Percentiles rank a stretch among this genome's conserved stretches.
Evolutionary conservation across 148 eudicot genomes (phyloP).

Genomic region (Amaranthus palmeri): DNA sequence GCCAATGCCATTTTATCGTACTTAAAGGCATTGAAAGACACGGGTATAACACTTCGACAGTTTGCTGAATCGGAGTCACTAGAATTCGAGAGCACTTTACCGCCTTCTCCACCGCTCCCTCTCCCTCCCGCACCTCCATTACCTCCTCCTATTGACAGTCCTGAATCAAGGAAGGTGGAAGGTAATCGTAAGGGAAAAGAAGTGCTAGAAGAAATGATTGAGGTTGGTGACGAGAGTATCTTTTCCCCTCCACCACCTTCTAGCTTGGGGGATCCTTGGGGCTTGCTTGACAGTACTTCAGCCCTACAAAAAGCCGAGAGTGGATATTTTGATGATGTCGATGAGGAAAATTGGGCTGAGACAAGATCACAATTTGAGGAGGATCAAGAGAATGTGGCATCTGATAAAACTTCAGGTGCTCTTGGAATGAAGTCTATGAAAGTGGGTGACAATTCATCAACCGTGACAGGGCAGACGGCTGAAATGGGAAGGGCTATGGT

Average conservation of each 20-base stretch:
- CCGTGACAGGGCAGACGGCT: slow-evolving; percentile 40
- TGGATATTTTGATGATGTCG: slow-evolving; percentile 34
- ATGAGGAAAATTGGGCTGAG: slow-evolving; percentile 83
- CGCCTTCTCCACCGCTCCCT: slow-evolving; percentile 63
- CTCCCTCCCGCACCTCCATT: slow-evolving; percentile 81
- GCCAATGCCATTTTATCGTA: slow-evolving; percentile 59
- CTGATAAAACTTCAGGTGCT: slow-evolving; percentile 22
- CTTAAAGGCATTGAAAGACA: slow-evolving; percentile 65
- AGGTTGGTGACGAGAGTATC: slow-evolving; percentile 32
- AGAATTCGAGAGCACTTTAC: slow-evolving; percentile 48
- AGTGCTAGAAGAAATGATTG: slow-evolving; percentile 49
- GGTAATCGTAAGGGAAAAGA: slow-evolving; percentile 17
- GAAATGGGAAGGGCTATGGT: slow-evolving; percentile 57
- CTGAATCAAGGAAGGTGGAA: slow-evolving; percentile 39
- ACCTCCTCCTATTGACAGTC: slow-evolving; percentile 60
- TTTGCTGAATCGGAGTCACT: slow-evolving; percentile 65
- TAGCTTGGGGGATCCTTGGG: slow-evolving; percentile 44
- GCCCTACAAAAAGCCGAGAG: slow-evolving; percentile 27
- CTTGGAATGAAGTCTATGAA: slow-evolving; percentile 18
- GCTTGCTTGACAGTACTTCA: slow-evolving; percentile 41
- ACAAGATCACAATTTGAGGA: slow-evolving; percentile 56
- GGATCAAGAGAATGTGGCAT: slow-evolving; percentile 25
- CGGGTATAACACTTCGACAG: slow-evolving; percentile 73
- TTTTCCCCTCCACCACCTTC: slow-evolving; percentile 57
- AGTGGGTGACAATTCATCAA: slow-evolving; percentile 34